Evolutionary conservation across 2,329 filamentous ascomycete species (phyloP).

Genomic region (Colletotrichum destructivum): DNA sequence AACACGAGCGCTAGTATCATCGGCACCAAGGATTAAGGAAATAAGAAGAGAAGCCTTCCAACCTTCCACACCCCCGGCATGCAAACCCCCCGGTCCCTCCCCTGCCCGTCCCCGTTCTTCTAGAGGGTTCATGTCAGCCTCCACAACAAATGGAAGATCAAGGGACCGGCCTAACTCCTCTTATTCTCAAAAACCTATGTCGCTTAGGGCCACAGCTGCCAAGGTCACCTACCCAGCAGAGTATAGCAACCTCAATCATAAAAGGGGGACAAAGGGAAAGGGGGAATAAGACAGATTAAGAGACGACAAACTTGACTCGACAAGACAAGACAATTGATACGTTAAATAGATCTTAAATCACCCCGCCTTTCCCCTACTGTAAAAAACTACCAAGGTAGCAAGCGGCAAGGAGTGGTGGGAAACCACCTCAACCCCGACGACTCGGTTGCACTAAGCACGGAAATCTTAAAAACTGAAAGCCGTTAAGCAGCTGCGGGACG

Average conservation of each 20-base stretch:
- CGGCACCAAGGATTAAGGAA: constrained; percentile 23
- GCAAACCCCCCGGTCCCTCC: neutral
- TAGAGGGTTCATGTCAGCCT: neutral
- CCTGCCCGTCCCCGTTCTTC: neutral
- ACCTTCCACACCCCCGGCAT: neutral
- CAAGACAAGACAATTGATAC: neutral
- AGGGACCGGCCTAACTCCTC: neutral
- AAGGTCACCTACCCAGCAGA: neutral
- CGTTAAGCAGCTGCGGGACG: neutral
- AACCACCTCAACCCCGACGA: neutral
- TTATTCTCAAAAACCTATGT: neutral
- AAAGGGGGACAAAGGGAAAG: no score
- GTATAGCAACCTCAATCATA: no score
- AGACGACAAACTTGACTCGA: neutral
- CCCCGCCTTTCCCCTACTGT: neutral
- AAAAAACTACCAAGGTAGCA: neutral
- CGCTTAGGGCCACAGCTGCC: neutral
- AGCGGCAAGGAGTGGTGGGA: no score
- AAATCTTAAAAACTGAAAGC: neutral
- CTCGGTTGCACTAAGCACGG: neutral
- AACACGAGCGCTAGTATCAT: constrained; percentile 22
- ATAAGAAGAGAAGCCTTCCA: neutral
- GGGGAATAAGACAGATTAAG: no score
- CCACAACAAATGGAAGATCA: constrained; percentile 2
- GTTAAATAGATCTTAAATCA: neutral